These are phyloP conservation scores for Fusarium temperatum DNA, from an alignment of 2,329 filamentous ascomycete species.

Conservation along the genomic window DNA sequence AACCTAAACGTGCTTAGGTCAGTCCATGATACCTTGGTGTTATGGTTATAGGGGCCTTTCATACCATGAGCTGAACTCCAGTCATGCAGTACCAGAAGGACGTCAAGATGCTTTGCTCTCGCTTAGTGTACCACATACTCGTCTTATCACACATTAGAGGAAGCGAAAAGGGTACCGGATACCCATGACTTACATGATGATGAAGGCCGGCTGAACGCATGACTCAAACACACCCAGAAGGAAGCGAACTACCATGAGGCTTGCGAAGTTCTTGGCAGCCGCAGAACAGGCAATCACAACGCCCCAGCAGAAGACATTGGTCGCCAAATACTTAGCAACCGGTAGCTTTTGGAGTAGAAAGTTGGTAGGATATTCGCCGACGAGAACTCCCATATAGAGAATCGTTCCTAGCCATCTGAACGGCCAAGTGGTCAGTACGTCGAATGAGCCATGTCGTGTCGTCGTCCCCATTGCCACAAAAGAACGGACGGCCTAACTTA, in stretches of 20 bases:
- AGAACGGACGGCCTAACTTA: not conserved
- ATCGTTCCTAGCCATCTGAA: slow-evolving; percentile 60
- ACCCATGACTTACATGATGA: slow-evolving; percentile 46
- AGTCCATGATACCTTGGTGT: not conserved
- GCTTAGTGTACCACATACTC: not conserved
- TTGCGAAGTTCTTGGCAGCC: slow-evolving; percentile 50
- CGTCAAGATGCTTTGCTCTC: not conserved
- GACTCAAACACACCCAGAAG: slow-evolving; percentile 58
- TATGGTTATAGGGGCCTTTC: not conserved
- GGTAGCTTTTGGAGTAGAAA: slow-evolving; percentile 57
- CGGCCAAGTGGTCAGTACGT: not conserved
- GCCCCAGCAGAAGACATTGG: slow-evolving; percentile 56
- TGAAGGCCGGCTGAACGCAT: slow-evolving; percentile 55
- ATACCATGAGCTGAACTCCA: not conserved
- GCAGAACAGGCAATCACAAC: slow-evolving; percentile 47
- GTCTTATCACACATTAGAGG: slow-evolving; percentile 2
- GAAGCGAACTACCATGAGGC: slow-evolving; percentile 53
- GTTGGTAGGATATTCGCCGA: slow-evolving; percentile 57
- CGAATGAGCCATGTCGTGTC: not conserved
- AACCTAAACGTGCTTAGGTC: not conserved
- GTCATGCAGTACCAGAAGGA: not conserved
- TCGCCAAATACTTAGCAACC: slow-evolving; percentile 54
- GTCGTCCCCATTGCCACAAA: too few relatives aligned
- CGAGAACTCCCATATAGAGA: slow-evolving; percentile 53
- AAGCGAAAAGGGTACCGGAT: accelerated